A percentile compares a stretch with the other conserved stretches of the same genome.
phyloP scores from a whole-genome alignment of 345 rosid species.

The Gossypium rotundifolium region DNA sequence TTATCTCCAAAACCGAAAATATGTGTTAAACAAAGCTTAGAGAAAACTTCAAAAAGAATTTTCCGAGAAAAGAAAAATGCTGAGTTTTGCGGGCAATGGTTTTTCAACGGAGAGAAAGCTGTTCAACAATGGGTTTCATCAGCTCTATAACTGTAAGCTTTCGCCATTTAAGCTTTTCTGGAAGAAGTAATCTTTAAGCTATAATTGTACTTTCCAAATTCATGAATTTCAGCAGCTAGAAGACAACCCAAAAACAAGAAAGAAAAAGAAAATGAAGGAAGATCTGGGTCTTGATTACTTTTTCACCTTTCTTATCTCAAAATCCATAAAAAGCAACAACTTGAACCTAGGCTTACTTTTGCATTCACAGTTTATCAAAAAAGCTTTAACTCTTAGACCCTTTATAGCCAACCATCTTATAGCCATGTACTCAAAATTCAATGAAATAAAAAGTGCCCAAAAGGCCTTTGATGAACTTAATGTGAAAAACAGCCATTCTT shows the following conservation, averaged over 20 bases:
- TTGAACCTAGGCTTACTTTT: conserved; percentile 27
- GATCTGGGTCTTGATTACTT: conserved; percentile 14
- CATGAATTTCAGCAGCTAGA: not conserved
- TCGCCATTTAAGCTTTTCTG: not conserved
- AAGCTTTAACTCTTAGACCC: conserved; percentile 25
- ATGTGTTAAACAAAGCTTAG: not conserved
- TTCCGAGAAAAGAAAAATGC: not conserved
- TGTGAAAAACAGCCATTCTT: conserved; percentile 28
- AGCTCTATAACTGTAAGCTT: conserved; percentile 35
- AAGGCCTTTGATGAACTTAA: conserved; percentile 31
- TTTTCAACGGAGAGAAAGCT: conserved; percentile 23
- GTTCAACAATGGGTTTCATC: conserved; percentile 16
- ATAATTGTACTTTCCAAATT: not conserved
- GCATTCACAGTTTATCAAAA: conserved; percentile 37
- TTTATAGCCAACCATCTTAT: conserved; percentile 30
- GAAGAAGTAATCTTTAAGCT: not conserved
- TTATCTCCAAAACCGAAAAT: conserved; percentile 10
- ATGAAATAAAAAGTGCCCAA: conserved; percentile 22
- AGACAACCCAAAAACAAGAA: not conserved
- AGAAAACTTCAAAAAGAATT: not conserved
- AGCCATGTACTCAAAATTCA: conserved; percentile 32
- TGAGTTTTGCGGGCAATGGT: conserved; percentile 16
- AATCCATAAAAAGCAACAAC: conserved; percentile 26
- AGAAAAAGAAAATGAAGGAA: not conserved
- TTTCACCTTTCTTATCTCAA: conserved; percentile 18